phyloP scores from a whole-genome alignment of 345 rosid species.

The Stellera chamaejasme region DNA sequence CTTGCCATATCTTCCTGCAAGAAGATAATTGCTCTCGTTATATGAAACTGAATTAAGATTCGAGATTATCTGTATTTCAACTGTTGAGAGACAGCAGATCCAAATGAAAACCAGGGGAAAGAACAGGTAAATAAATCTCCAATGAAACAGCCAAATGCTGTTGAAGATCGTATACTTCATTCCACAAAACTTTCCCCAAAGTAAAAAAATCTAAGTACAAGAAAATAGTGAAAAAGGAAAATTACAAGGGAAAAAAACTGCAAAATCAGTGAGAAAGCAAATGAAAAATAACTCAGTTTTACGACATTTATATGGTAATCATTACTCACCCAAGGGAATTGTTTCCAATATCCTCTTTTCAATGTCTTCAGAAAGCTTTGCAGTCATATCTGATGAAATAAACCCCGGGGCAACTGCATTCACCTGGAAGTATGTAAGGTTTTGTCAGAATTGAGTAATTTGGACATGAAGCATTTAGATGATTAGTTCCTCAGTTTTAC shows the following conservation, averaged over 20 bases:
- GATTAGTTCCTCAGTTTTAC: not conserved
- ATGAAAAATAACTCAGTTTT: not conserved
- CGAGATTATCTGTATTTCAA: not conserved
- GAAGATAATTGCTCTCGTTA: not conserved
- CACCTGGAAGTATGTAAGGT: constrained; percentile 34
- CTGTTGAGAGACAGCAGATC: not conserved
- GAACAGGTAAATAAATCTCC: no score
- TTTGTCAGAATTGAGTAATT: constrained; percentile 8
- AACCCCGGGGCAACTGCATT: constrained; percentile 93
- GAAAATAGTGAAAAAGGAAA: no score
- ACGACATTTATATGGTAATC: not conserved
- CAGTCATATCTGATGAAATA: constrained; percentile 93
- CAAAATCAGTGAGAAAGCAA: no score
- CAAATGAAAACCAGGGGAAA: no score
- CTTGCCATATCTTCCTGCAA: constrained; percentile 89
- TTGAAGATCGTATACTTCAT: no score
- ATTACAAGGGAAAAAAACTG: no score
- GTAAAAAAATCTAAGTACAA: not conserved
- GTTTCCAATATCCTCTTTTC: constrained; percentile 86
- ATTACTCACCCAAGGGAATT: constrained; percentile 71
- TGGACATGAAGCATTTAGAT: constrained; percentile 4
- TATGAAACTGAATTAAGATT: not conserved
- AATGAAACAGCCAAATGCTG: no score
- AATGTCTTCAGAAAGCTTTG: constrained; percentile 82
- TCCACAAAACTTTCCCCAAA: not conserved